Percentiles rank a stretch among this genome's conserved stretches.
Conservation (phyloP, 352 stramenopile genomes). For the Phytophthora pini region DNA sequence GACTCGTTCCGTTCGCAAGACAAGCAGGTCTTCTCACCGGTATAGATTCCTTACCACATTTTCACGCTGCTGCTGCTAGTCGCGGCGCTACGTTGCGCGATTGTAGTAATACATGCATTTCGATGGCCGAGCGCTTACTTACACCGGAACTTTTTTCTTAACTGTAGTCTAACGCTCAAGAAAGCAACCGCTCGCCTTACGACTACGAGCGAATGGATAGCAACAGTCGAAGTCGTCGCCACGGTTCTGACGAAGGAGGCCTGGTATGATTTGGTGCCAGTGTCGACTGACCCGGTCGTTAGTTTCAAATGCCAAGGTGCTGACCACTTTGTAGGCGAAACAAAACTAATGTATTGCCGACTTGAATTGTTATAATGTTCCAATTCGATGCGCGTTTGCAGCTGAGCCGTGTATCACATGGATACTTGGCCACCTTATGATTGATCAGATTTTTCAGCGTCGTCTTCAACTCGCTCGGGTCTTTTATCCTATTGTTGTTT, state of each 20-base stretch:
- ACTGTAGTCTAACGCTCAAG: slow-evolving; percentile 22
- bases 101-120: slow-evolving; percentile 48
- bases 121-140: slow-evolving; percentile 27
- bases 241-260: slow-evolving; percentile 24
- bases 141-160: slow-evolving; percentile 12
- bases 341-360: slow-evolving; percentile 14
- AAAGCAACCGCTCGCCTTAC: slow-evolving; percentile 15
- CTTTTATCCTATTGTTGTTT: slow-evolving; percentile 1
- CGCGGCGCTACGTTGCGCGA: slow-evolving; percentile 12
- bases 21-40: slow-evolving; percentile 44
- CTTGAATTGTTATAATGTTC: background rate
- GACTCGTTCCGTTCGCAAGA: slow-evolving; percentile 44
- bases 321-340: background rate
- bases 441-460: slow-evolving; percentile 17
- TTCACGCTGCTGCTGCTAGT: slow-evolving; percentile 9
- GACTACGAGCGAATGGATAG: slow-evolving; percentile 36
- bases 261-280: slow-evolving; percentile 35
- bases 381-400: background rate
- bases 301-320: slow-evolving; percentile 15
- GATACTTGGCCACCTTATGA: slow-evolving; percentile 5
- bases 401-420: slow-evolving; percentile 24
- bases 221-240: slow-evolving; percentile 3
- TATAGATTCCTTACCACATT: slow-evolving; percentile 32
- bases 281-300: slow-evolving; percentile 9
- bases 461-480: slow-evolving; percentile 3